A percentile compares a stretch with the other conserved stretches of the same genome.
These are phyloP conservation scores for Vitis hybrid DNA, from an alignment of 177 flowering plant species.

Conservation along the genomic window DNA sequence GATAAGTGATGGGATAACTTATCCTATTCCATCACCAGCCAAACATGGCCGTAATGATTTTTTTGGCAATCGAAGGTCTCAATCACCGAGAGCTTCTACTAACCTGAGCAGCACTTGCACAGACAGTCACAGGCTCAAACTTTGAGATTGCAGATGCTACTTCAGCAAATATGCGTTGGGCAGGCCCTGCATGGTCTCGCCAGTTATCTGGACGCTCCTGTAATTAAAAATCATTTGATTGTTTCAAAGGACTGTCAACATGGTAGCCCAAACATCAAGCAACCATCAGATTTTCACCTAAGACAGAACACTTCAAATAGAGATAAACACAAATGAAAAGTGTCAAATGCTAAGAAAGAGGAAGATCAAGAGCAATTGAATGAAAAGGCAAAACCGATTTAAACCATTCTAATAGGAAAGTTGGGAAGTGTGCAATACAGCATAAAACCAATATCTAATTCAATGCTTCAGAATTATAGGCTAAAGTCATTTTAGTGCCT, in stretches of 20 bases:
- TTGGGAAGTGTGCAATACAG: neutral
- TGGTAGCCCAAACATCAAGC: neutral
- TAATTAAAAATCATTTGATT: constrained; percentile 3
- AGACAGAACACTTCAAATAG: neutral
- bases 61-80: neutral
- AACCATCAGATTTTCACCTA: neutral
- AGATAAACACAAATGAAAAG: neutral
- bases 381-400: neutral
- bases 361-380: neutral
- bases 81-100: neutral
- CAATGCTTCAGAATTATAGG: too few species aligned
- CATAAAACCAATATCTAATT: too few species aligned
- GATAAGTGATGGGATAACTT: too few species aligned
- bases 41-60: neutral
- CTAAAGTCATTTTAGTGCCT: too few species aligned
- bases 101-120: constrained; percentile 84
- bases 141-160: constrained; percentile 80
- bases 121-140: constrained; percentile 90
- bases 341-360: neutral
- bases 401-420: neutral
- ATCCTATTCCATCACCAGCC: too few species aligned
- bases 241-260: neutral
- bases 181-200: constrained; percentile 70
- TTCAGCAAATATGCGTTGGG: constrained; percentile 59
- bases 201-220: constrained; percentile 93